A percentile compares a stretch with the other conserved stretches of the same genome.
These are phyloP conservation scores for Fusarium burgessii DNA, from an alignment of 2,329 filamentous ascomycete genomes.

Conservation along the genomic window DNA sequence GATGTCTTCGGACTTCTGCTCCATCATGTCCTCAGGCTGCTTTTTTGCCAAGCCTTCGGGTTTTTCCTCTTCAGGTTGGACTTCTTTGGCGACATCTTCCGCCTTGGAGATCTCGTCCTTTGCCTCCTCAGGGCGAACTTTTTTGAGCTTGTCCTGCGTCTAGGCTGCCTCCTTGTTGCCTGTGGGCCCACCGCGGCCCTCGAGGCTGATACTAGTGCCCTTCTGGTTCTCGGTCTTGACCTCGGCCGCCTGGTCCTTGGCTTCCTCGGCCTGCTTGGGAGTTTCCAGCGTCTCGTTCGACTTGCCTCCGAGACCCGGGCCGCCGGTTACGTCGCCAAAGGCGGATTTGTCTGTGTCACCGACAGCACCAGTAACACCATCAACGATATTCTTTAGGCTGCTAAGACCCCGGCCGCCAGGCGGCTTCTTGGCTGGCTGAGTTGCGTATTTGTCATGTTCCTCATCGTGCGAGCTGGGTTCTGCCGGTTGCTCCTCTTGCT, in stretches of 20 bases:
- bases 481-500: neutral
- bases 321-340: slow-evolving; percentile 9
- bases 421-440: slow-evolving; percentile 52
- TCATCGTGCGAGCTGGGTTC: slow-evolving; percentile 34
- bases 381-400: neutral
- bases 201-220: too few species aligned
- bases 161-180: too few species aligned
- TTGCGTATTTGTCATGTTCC: slow-evolving; percentile 55
- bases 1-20: too few species aligned
- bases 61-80: too few species aligned
- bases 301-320: slow-evolving; percentile 23
- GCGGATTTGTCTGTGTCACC: slow-evolving; percentile 8
- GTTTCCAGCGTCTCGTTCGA: slow-evolving; percentile 35
- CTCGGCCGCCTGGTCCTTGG: slow-evolving; percentile 23
- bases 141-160: too few species aligned
- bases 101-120: too few species aligned
- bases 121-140: too few species aligned
- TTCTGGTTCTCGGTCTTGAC: slow-evolving; percentile 63
- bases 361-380: neutral
- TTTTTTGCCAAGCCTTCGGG: too few species aligned
- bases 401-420: slow-evolving; percentile 42
- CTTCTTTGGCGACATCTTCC: too few species aligned
- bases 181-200: too few species aligned
- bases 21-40: too few species aligned
- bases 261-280: neutral